Evolutionary conservation across 2,329 filamentous ascomycete genomes (phyloP), one percentile per base, ranked within the genome.

Genomic region (Fusarium humuli): DNA sequence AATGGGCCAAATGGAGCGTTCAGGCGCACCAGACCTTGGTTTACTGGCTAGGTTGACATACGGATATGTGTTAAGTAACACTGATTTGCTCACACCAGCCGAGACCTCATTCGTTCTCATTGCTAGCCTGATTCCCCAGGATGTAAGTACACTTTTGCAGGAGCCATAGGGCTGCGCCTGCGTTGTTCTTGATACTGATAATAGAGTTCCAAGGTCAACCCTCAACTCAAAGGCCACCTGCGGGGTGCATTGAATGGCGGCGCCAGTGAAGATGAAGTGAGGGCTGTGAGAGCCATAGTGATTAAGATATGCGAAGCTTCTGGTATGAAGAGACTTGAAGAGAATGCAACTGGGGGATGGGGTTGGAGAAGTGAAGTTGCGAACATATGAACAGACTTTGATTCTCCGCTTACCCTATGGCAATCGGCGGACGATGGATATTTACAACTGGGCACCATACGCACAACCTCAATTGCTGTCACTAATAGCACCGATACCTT

Each of bases 321-420:
- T 47, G 69, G 73, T 12, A 75, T 75, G 73, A 65, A 49, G 34
- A 72, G 46, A 20, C 61, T 75, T 2, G 47, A 61, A 12, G 52
- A 66, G 8, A 49, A 71, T 29, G 64, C 62, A 11, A 53, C 62
- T 27, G 73, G 73, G 30, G 70, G 73, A 60, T 75, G 73, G 73
- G 73, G 73, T 32, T 75, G 73, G 73, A 73, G 73, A 32, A 72
- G 57, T 63, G 73, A 75, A 46, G 70, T 75, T 64, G 73, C 72
- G 4, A 75, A 55, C 20, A 61, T 75, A 18, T 75, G 68, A 46
- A 65, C 23, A 12, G 44, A 18, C n/a, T 20, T 14, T n/a, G 41
- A 27, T 23, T 10, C 6, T 22, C 37, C 12, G 18, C 25, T 22
- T 67, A 50, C 56, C 56, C 62, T 67, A 48, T 37, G 18, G 10